Base-by-base conservation (phyloP, 345 rosid species). In the Populus deltoides region DNA sequence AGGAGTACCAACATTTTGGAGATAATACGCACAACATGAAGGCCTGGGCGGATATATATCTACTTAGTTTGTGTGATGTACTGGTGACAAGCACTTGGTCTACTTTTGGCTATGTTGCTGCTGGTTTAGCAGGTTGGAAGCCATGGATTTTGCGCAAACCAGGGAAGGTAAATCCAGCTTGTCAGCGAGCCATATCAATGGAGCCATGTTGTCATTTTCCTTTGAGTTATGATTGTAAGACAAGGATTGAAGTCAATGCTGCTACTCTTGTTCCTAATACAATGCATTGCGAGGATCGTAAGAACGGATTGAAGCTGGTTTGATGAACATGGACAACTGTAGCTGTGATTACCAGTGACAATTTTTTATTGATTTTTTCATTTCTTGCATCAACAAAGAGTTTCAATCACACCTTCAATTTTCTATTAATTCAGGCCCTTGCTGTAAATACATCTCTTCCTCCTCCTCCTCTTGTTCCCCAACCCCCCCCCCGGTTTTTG, bases 71-170 rank as follows among this genome's bases (percentile, higher is more conserved):
- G 76, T 38, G 65, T 43, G 79, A 78, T 39, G 76, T 65, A 22
- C 35, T 78, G 18, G 84, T 82, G 75, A 82, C 84, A 1, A 82
- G 84, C 39, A 31, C 53, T 12, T 41, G 65, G 71, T 81, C 84
- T 9, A 81, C 84, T 24, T 81, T 81, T 59, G 84, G 84, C 4
- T 81, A 81, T 45, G 84, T 81, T 10, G 80, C 84, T 27, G 79
- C 70, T 61, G 78, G 76, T 27, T 22, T 82, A 13, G 81, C 76
- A 24, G 81, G 68, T 38, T 12, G 55, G n/a, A 70, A 41, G 41
- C 72, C 81, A 24, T 74, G 81, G 79, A 71, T 82, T 29, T 43
- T 13, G 45, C 13, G 12, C 15, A 41, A n/a, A n/a, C n/a, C 10
- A 15, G 13, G 45, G 45, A 41, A 3, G 10, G 10, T 10, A 31